Evolutionary conservation across 768 basidiomycete genomes (phyloP), one percentile per base, ranked within the genome.

Genomic region (Boletus reticulatus): DNA sequence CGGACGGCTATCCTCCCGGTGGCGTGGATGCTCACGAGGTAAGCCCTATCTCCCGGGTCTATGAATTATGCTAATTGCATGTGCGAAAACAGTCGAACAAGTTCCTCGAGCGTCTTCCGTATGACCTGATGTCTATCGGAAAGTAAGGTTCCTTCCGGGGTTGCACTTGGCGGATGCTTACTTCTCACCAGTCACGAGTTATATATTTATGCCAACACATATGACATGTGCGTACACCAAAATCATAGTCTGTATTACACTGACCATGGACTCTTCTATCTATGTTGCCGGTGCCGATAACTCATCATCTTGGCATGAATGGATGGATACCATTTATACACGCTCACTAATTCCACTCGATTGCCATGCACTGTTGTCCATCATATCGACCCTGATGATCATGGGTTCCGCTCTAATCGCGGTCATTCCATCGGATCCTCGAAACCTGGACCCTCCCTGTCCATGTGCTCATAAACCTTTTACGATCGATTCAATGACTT

Each of bases 81-180:
- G 37, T 8, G 27, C 22, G 22, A 47, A 44, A 48, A 51, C 53
- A 89, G 87, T 73, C 88, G n/a, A 91, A 92, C 69, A 74, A 87
- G 64, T 86, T 93, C 69, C 76, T 94, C 59, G 72, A 80, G 20
- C 72, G 82, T 52, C 76, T 95, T 19, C 87, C 88, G 0, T 95
- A 92, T 64, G 94, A 96, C 65, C 64, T 92, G 3, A 80, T 94
- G 66, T 74, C 90, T 3, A 92, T 94, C 48, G 93, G 94, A 65
- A 95, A 94, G 84, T 87, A 64, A 39, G 88, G 14, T 16, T 34
- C 27, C 1, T 6, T 7, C 29, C 12, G n/a, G 29, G 17, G 12
- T 37, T 3, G 14, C 16, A 20, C 36, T 27, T 31, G 24, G 6
- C 17, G 2, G 20, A 45, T 38, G 27, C 57, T 59, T 24, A 47